phyloP scores from a whole-genome alignment of 2,329 filamentous ascomycete species.

The Alternaria sp. region DNA sequence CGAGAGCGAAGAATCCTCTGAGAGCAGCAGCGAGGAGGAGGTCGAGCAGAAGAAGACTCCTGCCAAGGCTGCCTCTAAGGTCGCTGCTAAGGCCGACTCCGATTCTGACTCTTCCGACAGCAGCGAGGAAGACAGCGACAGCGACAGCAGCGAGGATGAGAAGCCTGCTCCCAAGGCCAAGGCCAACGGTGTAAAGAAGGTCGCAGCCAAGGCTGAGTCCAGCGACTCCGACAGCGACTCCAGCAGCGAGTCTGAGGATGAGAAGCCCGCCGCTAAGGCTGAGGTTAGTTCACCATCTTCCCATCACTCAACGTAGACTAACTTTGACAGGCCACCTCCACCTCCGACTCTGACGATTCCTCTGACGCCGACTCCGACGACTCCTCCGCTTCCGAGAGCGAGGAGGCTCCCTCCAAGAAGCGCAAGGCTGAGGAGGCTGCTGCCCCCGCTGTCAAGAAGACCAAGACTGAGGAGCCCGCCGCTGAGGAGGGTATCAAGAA shows the following conservation, averaged over 20 bases:
- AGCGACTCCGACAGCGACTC: constrained; percentile 38
- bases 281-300: constrained; percentile 37
- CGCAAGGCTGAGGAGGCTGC: constrained; percentile 66
- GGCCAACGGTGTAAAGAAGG: constrained; percentile 40
- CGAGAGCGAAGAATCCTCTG: constrained; percentile 43
- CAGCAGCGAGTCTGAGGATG: constrained; percentile 39
- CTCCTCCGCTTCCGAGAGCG: constrained; percentile 39
- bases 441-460: constrained; percentile 68
- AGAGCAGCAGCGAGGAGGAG: constrained; percentile 37
- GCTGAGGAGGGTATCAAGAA: constrained; percentile 63
- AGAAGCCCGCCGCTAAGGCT: constrained; percentile 35
- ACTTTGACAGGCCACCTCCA: constrained; percentile 31
- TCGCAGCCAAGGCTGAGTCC: constrained; percentile 47
- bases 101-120: constrained; percentile 25
- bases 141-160: constrained; percentile 39
- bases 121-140: constrained; percentile 35
- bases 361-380: constrained; percentile 47
- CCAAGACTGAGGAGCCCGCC: constrained; percentile 63
- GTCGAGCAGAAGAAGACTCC: constrained; percentile 44
- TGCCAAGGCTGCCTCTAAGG: constrained; percentile 42
- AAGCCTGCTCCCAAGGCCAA: constrained; percentile 38
- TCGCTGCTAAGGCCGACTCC: constrained; percentile 48
- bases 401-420: constrained; percentile 64
- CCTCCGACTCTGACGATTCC: constrained; percentile 22
- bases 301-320: constrained; percentile 10